Conservation (phyloP, 2,329 filamentous ascomycete genomes). For the Talaromyces sp. region DNA sequence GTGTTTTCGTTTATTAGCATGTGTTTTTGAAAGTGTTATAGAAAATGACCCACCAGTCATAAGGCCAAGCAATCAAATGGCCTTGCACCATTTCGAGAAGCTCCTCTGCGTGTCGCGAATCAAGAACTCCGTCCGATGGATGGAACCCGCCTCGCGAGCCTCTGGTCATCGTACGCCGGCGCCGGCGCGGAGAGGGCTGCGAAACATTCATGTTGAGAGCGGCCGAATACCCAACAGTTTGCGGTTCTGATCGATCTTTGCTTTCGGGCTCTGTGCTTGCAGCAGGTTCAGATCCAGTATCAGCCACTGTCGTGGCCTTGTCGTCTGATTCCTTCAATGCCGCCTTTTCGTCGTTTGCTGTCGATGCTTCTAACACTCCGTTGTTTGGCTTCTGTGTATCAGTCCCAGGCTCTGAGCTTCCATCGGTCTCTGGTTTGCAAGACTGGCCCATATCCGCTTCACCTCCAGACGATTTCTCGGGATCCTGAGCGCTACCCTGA, state of each 20-base stretch:
- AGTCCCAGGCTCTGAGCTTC: background rate
- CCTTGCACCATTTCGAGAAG: conserved; percentile 79
- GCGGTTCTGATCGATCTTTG: conserved; percentile 16
- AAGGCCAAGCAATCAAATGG: conserved; percentile 84
- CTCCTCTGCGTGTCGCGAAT: conserved; percentile 71
- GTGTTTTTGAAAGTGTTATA: background rate
- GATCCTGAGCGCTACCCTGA: background rate
- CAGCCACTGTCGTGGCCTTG: conserved; percentile 14
- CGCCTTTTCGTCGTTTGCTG: conserved; percentile 40
- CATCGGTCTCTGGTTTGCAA: background rate
- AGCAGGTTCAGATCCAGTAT: conserved; percentile 20
- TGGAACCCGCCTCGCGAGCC: conserved; percentile 44
- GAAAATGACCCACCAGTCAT: conserved; percentile 65
- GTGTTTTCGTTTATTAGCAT: background rate
- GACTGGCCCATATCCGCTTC: background rate
- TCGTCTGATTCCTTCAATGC: conserved; percentile 26
- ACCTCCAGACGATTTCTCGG: background rate
- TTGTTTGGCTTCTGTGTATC: background rate
- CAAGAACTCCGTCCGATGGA: conserved; percentile 68
- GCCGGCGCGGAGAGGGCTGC: conserved; percentile 25
- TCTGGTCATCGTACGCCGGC: conserved; percentile 41
- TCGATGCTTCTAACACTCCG: background rate
- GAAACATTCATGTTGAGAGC: conserved; percentile 26
- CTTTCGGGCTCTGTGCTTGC: conserved; percentile 20
- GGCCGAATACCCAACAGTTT: conserved; percentile 35